Percentiles rank a stretch among this genome's conserved stretches.
Evolutionary conservation across 2,329 filamentous ascomycete species (phyloP).

Genomic region (Cladosporium sp.): DNA sequence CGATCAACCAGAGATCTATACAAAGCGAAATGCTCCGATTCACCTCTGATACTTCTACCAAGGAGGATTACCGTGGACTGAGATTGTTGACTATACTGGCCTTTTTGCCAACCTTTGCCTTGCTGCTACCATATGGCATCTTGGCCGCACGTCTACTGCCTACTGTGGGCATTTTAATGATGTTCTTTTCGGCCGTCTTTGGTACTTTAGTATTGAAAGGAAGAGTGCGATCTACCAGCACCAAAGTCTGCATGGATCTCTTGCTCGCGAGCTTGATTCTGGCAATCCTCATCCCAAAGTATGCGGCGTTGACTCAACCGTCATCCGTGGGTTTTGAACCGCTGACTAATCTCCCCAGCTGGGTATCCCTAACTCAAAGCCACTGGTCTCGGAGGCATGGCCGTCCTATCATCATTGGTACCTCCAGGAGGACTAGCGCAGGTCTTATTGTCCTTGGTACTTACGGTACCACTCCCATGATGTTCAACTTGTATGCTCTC

Average conservation of each 20-base stretch:
- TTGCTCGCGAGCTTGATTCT: not conserved
- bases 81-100: not conserved
- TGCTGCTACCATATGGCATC: constrained; percentile 1
- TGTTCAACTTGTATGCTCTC: not conserved
- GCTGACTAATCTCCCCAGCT: not conserved
- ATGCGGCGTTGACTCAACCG: not conserved
- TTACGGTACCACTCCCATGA: constrained; percentile 1
- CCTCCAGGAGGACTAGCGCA: not conserved
- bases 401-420: not conserved
- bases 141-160: not conserved
- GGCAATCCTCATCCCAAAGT: not conserved
- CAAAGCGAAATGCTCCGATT: not conserved
- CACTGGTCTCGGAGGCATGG: not conserved
- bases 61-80: not conserved
- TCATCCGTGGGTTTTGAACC: not conserved
- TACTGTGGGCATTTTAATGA: not conserved
- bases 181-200: constrained; percentile 3
- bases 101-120: not conserved
- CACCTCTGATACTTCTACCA: not conserved
- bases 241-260: not conserved
- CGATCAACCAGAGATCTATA: too few species aligned
- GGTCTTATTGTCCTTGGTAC: not conserved
- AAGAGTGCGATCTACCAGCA: not conserved
- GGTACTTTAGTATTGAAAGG: not conserved
- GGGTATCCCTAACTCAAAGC: not conserved